Conservation (phyloP, 192 early-diverging fungal species). For the Coemansia guatemalensis region DNA sequence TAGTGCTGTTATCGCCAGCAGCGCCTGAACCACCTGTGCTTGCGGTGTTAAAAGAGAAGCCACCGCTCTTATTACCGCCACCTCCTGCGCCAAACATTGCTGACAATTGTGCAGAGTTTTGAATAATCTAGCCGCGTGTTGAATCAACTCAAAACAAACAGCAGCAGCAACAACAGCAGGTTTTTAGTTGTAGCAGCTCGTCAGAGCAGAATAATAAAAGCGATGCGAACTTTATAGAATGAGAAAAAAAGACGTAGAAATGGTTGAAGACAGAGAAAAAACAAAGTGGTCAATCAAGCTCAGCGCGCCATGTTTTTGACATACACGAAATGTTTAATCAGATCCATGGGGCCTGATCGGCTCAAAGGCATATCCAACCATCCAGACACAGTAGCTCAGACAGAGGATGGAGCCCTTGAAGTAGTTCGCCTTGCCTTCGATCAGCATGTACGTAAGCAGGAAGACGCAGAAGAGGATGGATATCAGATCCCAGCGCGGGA, state of each 20-base stretch:
- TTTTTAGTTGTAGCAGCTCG: background rate
- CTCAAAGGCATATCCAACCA: conserved; percentile 77
- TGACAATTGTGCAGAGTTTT: background rate
- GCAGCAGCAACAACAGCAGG: background rate
- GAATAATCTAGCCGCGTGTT: background rate
- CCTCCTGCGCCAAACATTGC: conserved; percentile 23
- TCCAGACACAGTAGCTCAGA: conserved; percentile 79
- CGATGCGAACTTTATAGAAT: background rate
- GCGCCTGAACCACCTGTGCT: background rate
- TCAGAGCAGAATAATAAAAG: background rate
- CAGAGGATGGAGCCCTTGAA: conserved; percentile 94
- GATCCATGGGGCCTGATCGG: conserved; percentile 47
- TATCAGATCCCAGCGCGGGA: conserved; percentile 70
- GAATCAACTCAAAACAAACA: conserved; percentile 1
- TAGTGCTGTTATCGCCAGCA: conserved; percentile 6
- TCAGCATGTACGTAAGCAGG: conserved; percentile 87
- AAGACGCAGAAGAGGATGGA: conserved; percentile 65
- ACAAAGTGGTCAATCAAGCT: background rate
- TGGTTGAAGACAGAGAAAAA: conserved; percentile 1
- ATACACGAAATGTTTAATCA: conserved; percentile 8
- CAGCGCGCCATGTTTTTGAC: background rate
- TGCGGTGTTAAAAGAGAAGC: conserved; percentile 1
- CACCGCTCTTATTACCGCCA: conserved; percentile 10
- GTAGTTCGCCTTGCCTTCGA: conserved; percentile 95
- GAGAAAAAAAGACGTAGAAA: background rate